Evolutionary conservation across 352 stramenopile species (phyloP).

Genomic region (Phytopythium kandeliae): DNA sequence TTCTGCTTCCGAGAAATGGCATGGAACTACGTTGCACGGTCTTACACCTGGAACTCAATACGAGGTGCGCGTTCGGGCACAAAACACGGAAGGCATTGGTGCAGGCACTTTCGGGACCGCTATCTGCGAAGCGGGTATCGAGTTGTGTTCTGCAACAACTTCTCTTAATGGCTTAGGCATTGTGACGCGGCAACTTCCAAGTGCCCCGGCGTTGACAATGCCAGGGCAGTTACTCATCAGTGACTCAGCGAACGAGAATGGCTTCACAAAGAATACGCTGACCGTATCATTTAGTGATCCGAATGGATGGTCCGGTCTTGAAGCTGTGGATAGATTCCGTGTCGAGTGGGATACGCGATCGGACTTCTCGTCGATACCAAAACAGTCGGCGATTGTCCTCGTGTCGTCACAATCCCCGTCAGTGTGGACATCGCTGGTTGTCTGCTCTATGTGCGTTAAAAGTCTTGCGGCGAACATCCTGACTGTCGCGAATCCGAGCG

Average conservation of each 20-base stretch:
- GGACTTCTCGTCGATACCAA: slow-evolving; percentile 47
- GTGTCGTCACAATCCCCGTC: slow-evolving; percentile 7
- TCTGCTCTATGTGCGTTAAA: slow-evolving; percentile 53
- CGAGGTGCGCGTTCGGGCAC: slow-evolving; percentile 71
- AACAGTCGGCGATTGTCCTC: slow-evolving; percentile 30
- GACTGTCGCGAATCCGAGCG: slow-evolving; percentile 20
- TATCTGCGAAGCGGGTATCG: slow-evolving; percentile 82
- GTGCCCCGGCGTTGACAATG: slow-evolving; percentile 31
- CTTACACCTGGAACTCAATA: slow-evolving; percentile 61
- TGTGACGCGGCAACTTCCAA: slow-evolving; percentile 59
- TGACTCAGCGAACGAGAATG: slow-evolving; percentile 34
- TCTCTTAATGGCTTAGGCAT: slow-evolving; percentile 13
- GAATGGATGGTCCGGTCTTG: slow-evolving; percentile 64
- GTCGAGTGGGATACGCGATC: slow-evolving; percentile 87
- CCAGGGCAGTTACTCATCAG: slow-evolving; percentile 37
- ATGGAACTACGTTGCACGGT: slow-evolving; percentile 17
- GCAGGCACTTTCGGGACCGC: slow-evolving; percentile 55
- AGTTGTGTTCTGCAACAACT: slow-evolving; percentile 52
- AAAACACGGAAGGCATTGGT: slow-evolving; percentile 84
- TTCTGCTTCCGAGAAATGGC: slow-evolving; percentile 11
- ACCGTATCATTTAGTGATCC: slow-evolving; percentile 61
- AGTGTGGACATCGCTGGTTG: slow-evolving; percentile 19
- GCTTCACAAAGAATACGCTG: slow-evolving; percentile 59
- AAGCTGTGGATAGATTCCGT: slow-evolving; percentile 81
- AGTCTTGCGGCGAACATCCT: slow-evolving; percentile 13